Percentiles rank a stretch among this genome's conserved stretches.
Evolutionary conservation across 495 filamentous ascomycete species (phyloP).

Genomic region (Mytilinidion resinicola): DNA sequence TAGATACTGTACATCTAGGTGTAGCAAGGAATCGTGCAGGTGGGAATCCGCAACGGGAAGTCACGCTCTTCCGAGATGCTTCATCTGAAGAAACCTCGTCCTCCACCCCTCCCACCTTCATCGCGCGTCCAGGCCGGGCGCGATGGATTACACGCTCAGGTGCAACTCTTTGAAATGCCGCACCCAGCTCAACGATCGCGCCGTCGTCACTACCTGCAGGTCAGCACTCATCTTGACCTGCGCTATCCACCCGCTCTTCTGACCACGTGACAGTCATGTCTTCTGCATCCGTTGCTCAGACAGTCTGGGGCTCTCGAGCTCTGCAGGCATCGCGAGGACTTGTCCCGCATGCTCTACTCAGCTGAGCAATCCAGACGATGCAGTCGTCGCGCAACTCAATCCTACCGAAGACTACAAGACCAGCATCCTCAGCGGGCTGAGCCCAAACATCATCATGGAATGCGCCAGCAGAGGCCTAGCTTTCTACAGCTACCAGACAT

Average conservation of each 20-base stretch:
- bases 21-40: too few relatives aligned
- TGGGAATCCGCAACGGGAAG: too few relatives aligned
- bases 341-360: conserved; percentile 80
- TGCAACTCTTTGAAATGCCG: conserved; percentile 85
- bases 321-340: conserved; percentile 47
- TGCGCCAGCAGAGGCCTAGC: conserved; percentile 75
- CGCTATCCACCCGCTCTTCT: conserved; percentile 9
- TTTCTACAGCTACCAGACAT: conserved; percentile 90
- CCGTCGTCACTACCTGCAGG: conserved; percentile 91
- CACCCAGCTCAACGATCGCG: conserved; percentile 61
- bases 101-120: too few relatives aligned
- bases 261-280: conserved; percentile 57
- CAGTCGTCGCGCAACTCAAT: conserved; percentile 65
- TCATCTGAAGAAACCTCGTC: too few relatives aligned
- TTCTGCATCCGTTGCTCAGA: conserved; percentile 77
- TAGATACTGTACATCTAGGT: too few relatives aligned
- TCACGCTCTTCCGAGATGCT: too few relatives aligned
- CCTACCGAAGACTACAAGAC: conserved; percentile 94
- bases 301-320: conserved; percentile 55
- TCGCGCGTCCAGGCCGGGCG: too few relatives aligned
- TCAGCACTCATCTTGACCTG: conserved; percentile 32
- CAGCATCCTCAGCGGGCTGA: conserved; percentile 77
- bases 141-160: conserved; percentile 62
- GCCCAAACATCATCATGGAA: conserved; percentile 81
- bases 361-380: conserved; percentile 71